Evolutionary conservation across 176 grass and related monocot species (phyloP), one percentile per base, ranked within the genome.

Genomic region (Eremochloa ophiuroides): DNA sequence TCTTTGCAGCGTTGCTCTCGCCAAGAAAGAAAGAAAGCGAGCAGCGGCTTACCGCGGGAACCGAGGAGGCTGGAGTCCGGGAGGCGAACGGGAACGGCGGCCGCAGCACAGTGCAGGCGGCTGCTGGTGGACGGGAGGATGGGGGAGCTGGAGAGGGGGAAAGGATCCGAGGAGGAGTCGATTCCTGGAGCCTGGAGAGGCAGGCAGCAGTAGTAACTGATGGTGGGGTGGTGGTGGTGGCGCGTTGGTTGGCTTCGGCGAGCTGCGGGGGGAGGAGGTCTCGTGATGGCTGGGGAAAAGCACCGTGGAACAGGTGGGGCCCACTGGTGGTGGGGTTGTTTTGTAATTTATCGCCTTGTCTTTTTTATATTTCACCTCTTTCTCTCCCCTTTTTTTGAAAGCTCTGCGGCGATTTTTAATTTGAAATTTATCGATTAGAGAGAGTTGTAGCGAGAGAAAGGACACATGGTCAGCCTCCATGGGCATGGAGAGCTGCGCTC

Each of bases 201-300:
- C 35, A 68, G 66, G 41, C 30, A 66, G 77, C 62, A 69, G 77
- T 39, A 80, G 77, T 80, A 80, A 80, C 77, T 68, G 58, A 61
- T 61, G 75, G 77, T 80, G 80, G 81, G 34, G 77, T 27, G 85
- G 85, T 77, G 63, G 87, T 66, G 86, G 74, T 4, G 74, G 47
- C 23, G 69, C 20, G 87, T 85, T 76, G 71, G 69, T 68, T 84
- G 75, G 75, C 55, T 69, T 82, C 83, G 75, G 55, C 69, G 69
- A 71, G 69, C 60, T 59, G 25, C 7, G 18, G 25, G 4, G 28
- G 30, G 69, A 17, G 63, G 82, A 25, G 72, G 82, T 20, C 71
- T 89, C 87, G 87, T 82, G 87, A 85, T 85, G 73, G 83, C 87
- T 67, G 78, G 83, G 87, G 78, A 61, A 89, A 89, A 85, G 88